phyloP scores from a whole-genome alignment of 2,329 filamentous ascomycete species.

The Cladophialophora bantiana region DNA sequence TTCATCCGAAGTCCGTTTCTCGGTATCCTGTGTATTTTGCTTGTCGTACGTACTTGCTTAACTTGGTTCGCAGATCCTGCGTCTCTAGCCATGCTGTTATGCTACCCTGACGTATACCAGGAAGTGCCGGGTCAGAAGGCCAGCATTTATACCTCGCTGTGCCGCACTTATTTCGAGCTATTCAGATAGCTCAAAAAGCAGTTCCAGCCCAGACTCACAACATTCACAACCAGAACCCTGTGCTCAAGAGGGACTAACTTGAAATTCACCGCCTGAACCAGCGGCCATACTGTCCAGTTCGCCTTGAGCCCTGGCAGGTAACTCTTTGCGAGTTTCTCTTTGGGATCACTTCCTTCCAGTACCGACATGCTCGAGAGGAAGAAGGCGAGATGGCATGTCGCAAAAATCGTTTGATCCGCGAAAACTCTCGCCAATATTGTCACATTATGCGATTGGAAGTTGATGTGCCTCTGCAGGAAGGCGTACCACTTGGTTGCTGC shows the following conservation, averaged over 20 bases:
- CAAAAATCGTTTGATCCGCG: conserved; percentile 82
- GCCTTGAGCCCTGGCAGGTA: conserved; percentile 76
- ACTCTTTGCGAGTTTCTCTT: conserved; percentile 73
- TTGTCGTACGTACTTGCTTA: not conserved
- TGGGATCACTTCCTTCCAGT: conserved; percentile 72
- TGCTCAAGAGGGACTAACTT: conserved; percentile 83
- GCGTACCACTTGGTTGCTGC: conserved; percentile 86
- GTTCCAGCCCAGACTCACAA: conserved; percentile 73
- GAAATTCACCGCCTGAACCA: conserved; percentile 86
- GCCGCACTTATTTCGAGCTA: conserved; percentile 45
- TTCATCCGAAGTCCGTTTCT: not conserved
- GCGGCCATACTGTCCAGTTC: conserved; percentile 89
- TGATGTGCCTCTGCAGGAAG: conserved; percentile 75
- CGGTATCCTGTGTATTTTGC: not conserved
- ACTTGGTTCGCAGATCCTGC: not conserved
- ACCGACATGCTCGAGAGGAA: conserved; percentile 87
- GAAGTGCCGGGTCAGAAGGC: not conserved
- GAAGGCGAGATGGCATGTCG: conserved; percentile 78
- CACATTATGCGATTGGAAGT: conserved; percentile 67
- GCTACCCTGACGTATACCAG: not conserved
- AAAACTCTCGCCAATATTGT: conserved; percentile 80
- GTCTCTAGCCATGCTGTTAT: not conserved
- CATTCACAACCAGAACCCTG: conserved; percentile 83
- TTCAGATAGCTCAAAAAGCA: conserved; percentile 66
- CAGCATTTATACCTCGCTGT: not conserved